Evolutionary conservation across 2,329 filamentous ascomycete species (phyloP).

Genomic region (Cryphonectria parasitica): DNA sequence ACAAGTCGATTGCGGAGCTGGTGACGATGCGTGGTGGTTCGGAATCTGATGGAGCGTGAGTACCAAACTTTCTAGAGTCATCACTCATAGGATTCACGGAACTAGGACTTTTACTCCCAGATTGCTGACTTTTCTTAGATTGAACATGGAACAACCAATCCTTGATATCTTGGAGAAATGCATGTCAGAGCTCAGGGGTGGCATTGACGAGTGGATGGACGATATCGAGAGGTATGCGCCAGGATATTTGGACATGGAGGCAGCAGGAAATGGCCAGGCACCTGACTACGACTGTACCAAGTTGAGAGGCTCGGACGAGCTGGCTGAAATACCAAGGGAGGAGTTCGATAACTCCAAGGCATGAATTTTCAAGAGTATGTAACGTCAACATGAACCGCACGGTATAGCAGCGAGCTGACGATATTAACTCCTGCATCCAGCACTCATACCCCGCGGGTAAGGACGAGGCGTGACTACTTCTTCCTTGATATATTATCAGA

Average conservation of each 20-base stretch:
- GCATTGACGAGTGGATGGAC: constrained; percentile 16
- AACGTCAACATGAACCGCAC: background rate
- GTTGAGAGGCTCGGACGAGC: background rate
- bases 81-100: background rate
- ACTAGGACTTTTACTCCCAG: background rate
- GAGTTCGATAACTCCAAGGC: background rate
- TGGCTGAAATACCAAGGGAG: constrained; percentile 6
- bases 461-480: background rate
- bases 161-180: constrained; percentile 13
- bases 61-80: background rate
- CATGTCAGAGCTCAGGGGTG: background rate
- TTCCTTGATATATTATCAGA: too few relatives aligned
- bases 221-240: constrained; percentile 20
- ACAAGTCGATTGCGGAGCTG: constrained; percentile 3
- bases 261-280: background rate
- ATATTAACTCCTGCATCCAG: background rate
- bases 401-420: background rate
- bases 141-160: constrained; percentile 9
- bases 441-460: background rate
- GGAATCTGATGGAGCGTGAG: background rate
- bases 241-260: constrained; percentile 12
- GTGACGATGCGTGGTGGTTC: background rate
- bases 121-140: background rate
- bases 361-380: background rate
- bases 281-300: constrained; percentile 8